phyloP scores from a whole-genome alignment of 1,284 basidiomycete genomes.

The Entoloma clypeatum region DNA sequence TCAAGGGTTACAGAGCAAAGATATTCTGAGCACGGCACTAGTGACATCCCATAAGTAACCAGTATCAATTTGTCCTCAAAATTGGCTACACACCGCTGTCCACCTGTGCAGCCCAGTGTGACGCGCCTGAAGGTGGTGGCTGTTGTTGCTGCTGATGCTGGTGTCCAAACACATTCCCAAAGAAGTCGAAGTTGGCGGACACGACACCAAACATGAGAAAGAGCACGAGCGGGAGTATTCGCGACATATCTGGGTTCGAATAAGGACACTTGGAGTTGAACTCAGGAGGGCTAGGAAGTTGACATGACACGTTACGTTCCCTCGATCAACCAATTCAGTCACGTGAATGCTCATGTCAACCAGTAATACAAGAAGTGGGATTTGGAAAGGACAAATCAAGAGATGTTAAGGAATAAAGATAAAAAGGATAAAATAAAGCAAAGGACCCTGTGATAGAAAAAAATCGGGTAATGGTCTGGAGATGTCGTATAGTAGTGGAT shows the following conservation, averaged over 20 bases:
- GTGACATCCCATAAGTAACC: slow-evolving; percentile 1
- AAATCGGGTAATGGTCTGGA: too few relatives aligned
- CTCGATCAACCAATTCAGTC: too few relatives aligned
- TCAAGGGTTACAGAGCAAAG: slow-evolving; percentile 59
- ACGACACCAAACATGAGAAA: slow-evolving; percentile 28
- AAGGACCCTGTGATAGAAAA: background rate
- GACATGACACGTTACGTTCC: too few relatives aligned
- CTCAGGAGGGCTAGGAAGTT: too few relatives aligned
- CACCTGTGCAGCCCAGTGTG: slow-evolving; percentile 60
- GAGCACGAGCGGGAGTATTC: slow-evolving; percentile 21
- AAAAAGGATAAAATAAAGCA: slow-evolving; percentile 7
- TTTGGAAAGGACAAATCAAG: too few relatives aligned
- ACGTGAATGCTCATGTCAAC: slow-evolving; percentile 9
- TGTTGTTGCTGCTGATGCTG: slow-evolving; percentile 52
- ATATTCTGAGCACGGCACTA: slow-evolving; percentile 58
- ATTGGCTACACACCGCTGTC: slow-evolving; percentile 34
- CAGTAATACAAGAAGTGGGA: background rate
- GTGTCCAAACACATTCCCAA: slow-evolving; percentile 58
- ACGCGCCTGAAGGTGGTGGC: slow-evolving; percentile 40
- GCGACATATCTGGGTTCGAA: slow-evolving; percentile 15
- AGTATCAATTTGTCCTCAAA: background rate
- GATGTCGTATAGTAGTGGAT: too few relatives aligned
- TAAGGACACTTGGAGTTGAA: background rate
- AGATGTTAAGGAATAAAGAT: slow-evolving; percentile 8
- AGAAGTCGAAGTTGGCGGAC: slow-evolving; percentile 59